Evolutionary conservation across 2,329 filamentous ascomycete genomes (phyloP), one percentile per base, ranked within the genome.

Genomic region (Bipolaris bicolor): DNA sequence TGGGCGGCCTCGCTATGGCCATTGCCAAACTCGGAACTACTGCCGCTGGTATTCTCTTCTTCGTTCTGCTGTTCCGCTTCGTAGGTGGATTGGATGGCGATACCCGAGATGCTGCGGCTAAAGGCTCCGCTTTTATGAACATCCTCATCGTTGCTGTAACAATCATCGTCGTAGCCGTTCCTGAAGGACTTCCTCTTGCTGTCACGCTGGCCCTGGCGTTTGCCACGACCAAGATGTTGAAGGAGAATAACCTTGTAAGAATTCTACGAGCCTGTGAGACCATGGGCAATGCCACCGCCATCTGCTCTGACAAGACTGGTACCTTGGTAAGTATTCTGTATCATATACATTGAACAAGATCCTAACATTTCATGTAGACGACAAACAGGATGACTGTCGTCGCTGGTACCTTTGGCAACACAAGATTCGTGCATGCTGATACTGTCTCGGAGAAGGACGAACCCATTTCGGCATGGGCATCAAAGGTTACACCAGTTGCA

Each of bases 381-480:
- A 74, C 61, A 39, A 78, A 79, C 66, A 75, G 73, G 55, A 78
- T 79, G 77, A 78, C 75, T 3, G 76, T 79, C 3, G 76, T 79
- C 1, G 69, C 75, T 20, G 77, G 76, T 39, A 77, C 70, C 0
- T 71, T 79, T 31, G 75, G 75, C 6, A 63, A 62, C 5, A 64
- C 70, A 11, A 62, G 78, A 1, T 75, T 88, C 59, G 82, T 80
- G 2, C 84, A 55, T 82, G 87, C 65, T 77, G 80, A 62, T 82
- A 53, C 83, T 74, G 60, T 61, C 40, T 67, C 75, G 13, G 77
- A 61, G 26, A 78, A 75, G 56, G 77, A 73, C 55, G 73, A 75
- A 11, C 75, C 70, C 20, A 77, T 46, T 56, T 79, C 79, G 3
- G 75, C 73, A 5, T 79, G 74, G 58, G 81, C 68, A 15, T 65